A percentile compares a stretch with the other conserved stretches of the same genome.
Conservation (phyloP, 2,329 filamentous ascomycete genomes). For the Chaetoscypha palmicola region DNA sequence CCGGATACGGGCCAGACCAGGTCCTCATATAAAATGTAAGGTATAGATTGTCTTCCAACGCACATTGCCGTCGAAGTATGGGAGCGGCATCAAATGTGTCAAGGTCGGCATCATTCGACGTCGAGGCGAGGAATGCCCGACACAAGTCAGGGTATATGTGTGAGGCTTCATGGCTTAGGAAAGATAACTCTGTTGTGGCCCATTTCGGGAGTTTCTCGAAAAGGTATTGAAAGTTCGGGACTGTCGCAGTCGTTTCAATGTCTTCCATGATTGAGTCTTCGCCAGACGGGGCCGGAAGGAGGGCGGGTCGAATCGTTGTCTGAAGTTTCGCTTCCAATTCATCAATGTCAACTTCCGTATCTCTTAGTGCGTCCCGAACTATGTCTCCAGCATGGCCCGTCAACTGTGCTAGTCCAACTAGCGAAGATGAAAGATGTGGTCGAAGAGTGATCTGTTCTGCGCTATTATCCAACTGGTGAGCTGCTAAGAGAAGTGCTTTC, state of each 20-base stretch:
- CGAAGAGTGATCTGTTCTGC: slow-evolving; percentile 51
- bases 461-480: slow-evolving; percentile 49
- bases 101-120: slow-evolving; percentile 37
- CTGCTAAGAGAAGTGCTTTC: slow-evolving; percentile 55
- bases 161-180: slow-evolving; percentile 44
- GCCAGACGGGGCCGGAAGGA: slow-evolving; percentile 41
- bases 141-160: slow-evolving; percentile 52
- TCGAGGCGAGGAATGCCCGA: slow-evolving; percentile 50
- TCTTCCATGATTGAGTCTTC: slow-evolving; percentile 48
- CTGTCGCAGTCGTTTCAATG: slow-evolving; percentile 18
- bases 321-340: slow-evolving; percentile 69
- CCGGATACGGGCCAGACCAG: slow-evolving; percentile 66
- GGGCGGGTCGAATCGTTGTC: slow-evolving; percentile 55
- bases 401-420: slow-evolving; percentile 59
- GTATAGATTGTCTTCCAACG: slow-evolving; percentile 57
- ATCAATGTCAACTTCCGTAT: slow-evolving; percentile 65
- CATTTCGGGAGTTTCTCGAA: slow-evolving; percentile 26
- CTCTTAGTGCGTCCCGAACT: slow-evolving; percentile 60
- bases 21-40: slow-evolving; percentile 69
- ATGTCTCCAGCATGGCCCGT: slow-evolving; percentile 51
- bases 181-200: slow-evolving; percentile 40
- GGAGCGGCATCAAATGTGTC: slow-evolving; percentile 40
- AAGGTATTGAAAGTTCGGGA: slow-evolving; percentile 29
- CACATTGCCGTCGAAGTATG: slow-evolving; percentile 47
- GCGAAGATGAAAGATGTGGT: slow-evolving; percentile 55